These are phyloP conservation scores for Aspergillus chevalieri DNA, from an alignment of 2,329 filamentous ascomycete genomes.

Conservation along the genomic window DNA sequence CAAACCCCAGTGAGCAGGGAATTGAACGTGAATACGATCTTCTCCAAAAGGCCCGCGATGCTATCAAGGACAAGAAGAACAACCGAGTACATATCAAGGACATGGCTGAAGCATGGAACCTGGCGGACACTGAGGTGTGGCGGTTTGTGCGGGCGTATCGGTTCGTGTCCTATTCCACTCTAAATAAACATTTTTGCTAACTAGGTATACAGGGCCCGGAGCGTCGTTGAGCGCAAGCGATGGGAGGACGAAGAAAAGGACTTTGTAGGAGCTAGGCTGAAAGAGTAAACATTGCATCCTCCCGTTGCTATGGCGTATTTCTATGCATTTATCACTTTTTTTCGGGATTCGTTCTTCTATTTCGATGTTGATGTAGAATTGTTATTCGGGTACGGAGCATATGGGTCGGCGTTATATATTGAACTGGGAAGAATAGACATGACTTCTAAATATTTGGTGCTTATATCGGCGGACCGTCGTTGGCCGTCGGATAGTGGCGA, in stretches of 20 bases:
- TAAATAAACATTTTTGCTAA: conserved; percentile 1
- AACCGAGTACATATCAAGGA: conserved; percentile 37
- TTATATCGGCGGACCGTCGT: not conserved
- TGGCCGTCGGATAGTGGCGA: conserved; percentile 32
- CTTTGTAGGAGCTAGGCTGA: conserved; percentile 45
- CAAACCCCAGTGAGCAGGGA: conserved; percentile 33
- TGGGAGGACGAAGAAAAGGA: conserved; percentile 57
- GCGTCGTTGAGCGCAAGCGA: conserved; percentile 50
- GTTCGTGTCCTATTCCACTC: conserved; percentile 18
- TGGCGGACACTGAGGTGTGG: conserved; percentile 60
- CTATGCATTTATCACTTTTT: too few relatives aligned
- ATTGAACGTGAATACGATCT: conserved; percentile 41
- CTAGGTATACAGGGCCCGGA: conserved; percentile 40
- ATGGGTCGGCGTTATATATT: too few relatives aligned
- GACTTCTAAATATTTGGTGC: not conserved
- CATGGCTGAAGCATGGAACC: conserved; percentile 49
- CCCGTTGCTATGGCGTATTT: too few relatives aligned
- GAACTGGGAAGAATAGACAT: not conserved
- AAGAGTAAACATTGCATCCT: conserved; percentile 4
- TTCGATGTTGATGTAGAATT: too few relatives aligned
- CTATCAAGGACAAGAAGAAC: conserved; percentile 34
- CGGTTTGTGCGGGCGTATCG: conserved; percentile 56
- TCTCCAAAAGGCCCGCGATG: conserved; percentile 45
- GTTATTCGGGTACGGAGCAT: too few relatives aligned
- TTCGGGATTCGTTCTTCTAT: too few relatives aligned